Evolutionary conservation across 2,329 filamentous ascomycete species (phyloP).

Genomic region (Didymella glomerata): DNA sequence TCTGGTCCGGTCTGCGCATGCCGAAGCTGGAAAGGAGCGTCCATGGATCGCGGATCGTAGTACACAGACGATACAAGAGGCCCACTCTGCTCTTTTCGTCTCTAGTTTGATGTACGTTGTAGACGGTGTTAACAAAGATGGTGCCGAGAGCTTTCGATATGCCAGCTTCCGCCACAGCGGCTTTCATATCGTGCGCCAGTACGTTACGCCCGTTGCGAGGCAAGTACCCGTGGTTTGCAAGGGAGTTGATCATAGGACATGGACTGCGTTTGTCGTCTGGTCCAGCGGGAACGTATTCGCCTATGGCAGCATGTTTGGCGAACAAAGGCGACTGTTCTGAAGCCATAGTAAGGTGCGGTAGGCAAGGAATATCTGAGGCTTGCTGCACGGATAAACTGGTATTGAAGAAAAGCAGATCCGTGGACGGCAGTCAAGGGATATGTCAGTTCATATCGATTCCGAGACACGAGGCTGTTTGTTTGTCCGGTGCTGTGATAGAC

Average conservation of each 20-base stretch:
- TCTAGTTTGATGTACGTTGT: conserved; percentile 13
- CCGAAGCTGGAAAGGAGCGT: conserved; percentile 11
- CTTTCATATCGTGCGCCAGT: conserved; percentile 12
- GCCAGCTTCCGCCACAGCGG: conserved; percentile 11
- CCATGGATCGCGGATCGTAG: conserved; percentile 13
- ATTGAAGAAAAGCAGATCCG: too few relatives aligned
- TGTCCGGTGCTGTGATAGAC: conserved; percentile 6
- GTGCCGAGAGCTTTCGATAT: conserved; percentile 8
- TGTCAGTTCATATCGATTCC: neutral
- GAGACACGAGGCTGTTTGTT: neutral
- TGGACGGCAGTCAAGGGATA: neutral
- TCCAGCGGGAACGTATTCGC: conserved; percentile 7
- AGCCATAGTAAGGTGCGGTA: neutral
- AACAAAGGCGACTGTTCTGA: conserved; percentile 8
- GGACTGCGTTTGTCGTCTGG: conserved; percentile 26
- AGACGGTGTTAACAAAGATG: conserved; percentile 15
- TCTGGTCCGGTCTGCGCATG: conserved; percentile 12
- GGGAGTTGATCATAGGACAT: conserved; percentile 51
- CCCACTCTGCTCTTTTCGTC: neutral
- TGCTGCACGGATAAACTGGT: neutral
- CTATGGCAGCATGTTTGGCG: conserved; percentile 6
- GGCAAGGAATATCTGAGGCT: neutral
- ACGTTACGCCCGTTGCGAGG: conserved; percentile 35
- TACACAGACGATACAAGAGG: conserved; percentile 4
- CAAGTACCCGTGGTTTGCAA: conserved; percentile 53